Base-by-base conservation (phyloP, 192 early-diverging fungal species). In the Paraglomus brasilianum region DNA sequence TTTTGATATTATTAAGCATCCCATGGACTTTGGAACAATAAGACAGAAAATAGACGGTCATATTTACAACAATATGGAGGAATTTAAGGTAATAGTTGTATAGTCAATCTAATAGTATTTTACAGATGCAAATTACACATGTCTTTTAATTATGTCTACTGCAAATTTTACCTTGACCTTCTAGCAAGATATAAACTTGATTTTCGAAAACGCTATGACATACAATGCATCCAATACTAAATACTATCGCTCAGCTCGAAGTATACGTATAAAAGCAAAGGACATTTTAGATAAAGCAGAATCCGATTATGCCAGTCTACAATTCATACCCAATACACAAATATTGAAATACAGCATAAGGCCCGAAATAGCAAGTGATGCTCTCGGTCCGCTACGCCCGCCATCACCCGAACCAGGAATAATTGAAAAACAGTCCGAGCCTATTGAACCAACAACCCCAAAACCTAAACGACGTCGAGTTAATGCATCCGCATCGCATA, bases 11-110 rank as follows among this genome's bases (percentile, higher is more conserved):
- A 85, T 85, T 61, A 85, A 85, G 50, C 80, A 83, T 44, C 91
- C 91, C 7, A 92, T 92, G 83, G 91, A 93, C 65, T 82, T 92
- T 55, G 63, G 73, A 5, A 91, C 90, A n/a, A 85, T 87, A 38
- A 68, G 74, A 15, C 72, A 77, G 39, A 91, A 90, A 62, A 63
- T 91, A 21, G 66, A 75, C 1, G 48, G 59, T 1, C 78, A 77
- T 8, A 70, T 76, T 63, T 92, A 91, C 65, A 24, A 47, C 10
- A 66, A 58, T 11, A 74, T 77, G 39, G 74, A 85, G 36, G 70
- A 81, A 7, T 85, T 92, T 70, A 52, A 72, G 43, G 78, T 80
- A 71, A 69, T 55, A 11, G 24, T 30, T 21, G 21, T 19, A 14
- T 45, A 40, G n/a, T 13, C 24, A 24, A 40, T 13, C 14, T 24